Base-by-base conservation (phyloP, 768 basidiomycete species). In the Punctularia strigosozonata region DNA sequence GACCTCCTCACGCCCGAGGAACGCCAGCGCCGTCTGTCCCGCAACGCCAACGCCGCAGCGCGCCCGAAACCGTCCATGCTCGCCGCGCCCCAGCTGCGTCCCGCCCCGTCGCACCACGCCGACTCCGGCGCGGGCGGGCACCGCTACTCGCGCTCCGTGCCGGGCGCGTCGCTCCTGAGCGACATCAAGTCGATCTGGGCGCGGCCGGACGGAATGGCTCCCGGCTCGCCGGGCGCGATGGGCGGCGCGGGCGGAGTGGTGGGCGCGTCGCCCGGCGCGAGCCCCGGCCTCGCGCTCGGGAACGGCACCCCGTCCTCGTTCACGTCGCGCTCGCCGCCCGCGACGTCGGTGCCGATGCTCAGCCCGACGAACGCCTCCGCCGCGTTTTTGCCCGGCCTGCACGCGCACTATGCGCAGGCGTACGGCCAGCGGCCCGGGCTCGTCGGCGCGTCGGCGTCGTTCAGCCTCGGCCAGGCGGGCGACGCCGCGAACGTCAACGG, bases 1-100 rank as follows among this genome's bases (percentile, higher is more conserved):
- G 92, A 97, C 43, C 67, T 98, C 5, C 64, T 98, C 34, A 94
- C 91, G 0, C 86, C 87, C 0, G 82, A 80, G 48, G 94, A 97
- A 60, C 71, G 80, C 46, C 81, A 74, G 23, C 66, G 92, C 23
- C 65, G 90, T 31, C 79, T 88, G 72, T 84, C 81, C 22, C 69
- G 87, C 36, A 65, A 20, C 61, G 66, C 50, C 45, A 61, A 46
- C 43, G 56, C 47, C 46, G 46, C 40, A 40, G 46, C 42, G 19
- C 33, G 37, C 17, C 44, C 26, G 31, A 30, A 35, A 50, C 53
- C 36, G 20, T 45, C 25, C 50, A 48, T 8, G 52, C 58, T 37
- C 3, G 46, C 0, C 45, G 56, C 20, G 48, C 46, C 3, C 48
- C 46, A 15, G 10, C 52, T 6, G 14, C 42, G 7, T 35, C 10